Conservation (phyloP, 306 rosid species). For the Rosa lucieae region DNA sequence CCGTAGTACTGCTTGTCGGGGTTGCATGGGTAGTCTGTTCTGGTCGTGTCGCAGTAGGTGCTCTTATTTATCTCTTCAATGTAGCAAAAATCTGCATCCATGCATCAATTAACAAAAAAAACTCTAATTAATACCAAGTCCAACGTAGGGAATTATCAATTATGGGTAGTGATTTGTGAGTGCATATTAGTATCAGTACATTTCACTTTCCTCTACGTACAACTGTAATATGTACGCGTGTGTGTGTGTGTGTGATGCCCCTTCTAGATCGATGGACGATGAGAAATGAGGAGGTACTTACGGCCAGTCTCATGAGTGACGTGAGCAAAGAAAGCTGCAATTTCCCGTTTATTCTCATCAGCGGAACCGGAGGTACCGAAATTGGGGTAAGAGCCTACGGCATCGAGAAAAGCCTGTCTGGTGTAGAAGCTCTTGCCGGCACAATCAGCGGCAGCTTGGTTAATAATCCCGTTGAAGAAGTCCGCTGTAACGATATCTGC, state of each 20-base stretch:
- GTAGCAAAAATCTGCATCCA: slow-evolving; percentile 25
- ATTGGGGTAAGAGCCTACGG: slow-evolving; percentile 11
- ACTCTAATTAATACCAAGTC: not conserved
- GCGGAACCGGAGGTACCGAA: slow-evolving; percentile 18
- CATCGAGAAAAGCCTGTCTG: slow-evolving; percentile 27
- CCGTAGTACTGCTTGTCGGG: slow-evolving; percentile 4
- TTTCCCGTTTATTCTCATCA: slow-evolving; percentile 32
- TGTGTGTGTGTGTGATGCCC: not conserved
- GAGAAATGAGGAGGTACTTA: not conserved
- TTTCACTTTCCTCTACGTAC: too few species aligned
- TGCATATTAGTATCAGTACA: too few species aligned
- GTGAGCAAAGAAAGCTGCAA: slow-evolving; percentile 42
- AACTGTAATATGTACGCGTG: not conserved
- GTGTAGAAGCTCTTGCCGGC: slow-evolving; percentile 32
- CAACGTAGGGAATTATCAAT: not conserved
- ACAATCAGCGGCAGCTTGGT: slow-evolving; percentile 23
- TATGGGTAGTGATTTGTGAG: too few species aligned
- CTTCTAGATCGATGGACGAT: not conserved
- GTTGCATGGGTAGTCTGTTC: slow-evolving; percentile 14
- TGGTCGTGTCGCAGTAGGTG: not conserved
- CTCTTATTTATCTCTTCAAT: slow-evolving; percentile 17
- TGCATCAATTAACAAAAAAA: not conserved
- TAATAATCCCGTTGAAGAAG: slow-evolving; percentile 26
- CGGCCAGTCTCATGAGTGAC: slow-evolving; percentile 35
- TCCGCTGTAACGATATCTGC: slow-evolving; percentile 18